Evolutionary conservation across 1,284 basidiomycete species (phyloP).

Genomic region (Volvariella volvacea): DNA sequence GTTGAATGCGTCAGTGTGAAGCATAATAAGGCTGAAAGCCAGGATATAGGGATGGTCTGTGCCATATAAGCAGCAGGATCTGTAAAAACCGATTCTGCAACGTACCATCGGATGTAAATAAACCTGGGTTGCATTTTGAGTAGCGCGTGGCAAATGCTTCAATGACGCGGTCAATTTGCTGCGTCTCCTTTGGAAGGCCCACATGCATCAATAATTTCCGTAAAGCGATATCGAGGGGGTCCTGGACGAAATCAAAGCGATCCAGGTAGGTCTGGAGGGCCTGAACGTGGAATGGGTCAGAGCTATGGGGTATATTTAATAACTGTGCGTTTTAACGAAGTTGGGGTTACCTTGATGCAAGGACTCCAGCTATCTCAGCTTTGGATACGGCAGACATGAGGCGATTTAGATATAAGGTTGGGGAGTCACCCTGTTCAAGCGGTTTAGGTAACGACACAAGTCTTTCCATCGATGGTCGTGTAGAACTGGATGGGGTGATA

Average conservation of each 20-base stretch:
- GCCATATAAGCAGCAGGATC: too few relatives aligned
- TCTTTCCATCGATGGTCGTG: background rate
- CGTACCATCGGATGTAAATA: constrained; percentile 77
- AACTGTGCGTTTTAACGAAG: constrained; percentile 6
- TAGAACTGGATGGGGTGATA: background rate
- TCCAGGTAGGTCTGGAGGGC: constrained; percentile 73
- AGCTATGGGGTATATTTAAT: constrained; percentile 33
- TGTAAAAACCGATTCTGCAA: too few relatives aligned
- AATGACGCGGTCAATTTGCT: constrained; percentile 97
- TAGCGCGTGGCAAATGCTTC: constrained; percentile 92
- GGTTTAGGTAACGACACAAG: constrained; percentile 39
- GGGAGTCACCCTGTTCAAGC: constrained; percentile 53
- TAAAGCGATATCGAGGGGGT: constrained; percentile 89
- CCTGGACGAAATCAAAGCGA: constrained; percentile 75
- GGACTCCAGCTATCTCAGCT: constrained; percentile 68
- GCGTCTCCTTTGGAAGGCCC: constrained; percentile 89
- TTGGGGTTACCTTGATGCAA: constrained; percentile 70
- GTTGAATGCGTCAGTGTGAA: constrained; percentile 98
- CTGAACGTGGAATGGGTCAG: constrained; percentile 64
- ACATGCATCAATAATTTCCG: constrained; percentile 90
- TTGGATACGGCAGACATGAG: constrained; percentile 61
- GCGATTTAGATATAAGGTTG: constrained; percentile 62
- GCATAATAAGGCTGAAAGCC: constrained; percentile 97
- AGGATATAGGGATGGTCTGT: constrained; percentile 94
- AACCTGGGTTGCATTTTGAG: constrained; percentile 73